Base-by-base conservation (phyloP, 2,329 filamentous ascomycete genomes). In the Xylariales sp. region DNA sequence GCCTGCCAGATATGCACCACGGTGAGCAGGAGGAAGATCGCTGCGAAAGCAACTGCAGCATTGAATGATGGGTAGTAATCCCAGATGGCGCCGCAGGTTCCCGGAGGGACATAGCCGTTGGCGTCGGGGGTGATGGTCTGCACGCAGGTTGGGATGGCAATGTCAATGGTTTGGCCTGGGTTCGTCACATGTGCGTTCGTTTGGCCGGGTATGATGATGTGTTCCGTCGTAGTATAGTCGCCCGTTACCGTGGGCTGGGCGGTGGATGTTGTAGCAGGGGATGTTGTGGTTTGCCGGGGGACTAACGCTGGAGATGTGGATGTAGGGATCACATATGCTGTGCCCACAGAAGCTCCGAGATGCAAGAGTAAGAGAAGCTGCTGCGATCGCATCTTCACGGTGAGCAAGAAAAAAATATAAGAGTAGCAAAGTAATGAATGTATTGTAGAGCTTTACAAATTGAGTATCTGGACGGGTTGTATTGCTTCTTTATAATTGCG, bases 141-240 rank as follows among this genome's bases (percentile, higher is more conserved):
- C 1, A 57, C 42, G 41, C 63, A 66, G 4, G 62, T 66, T 11
- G 61, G 62, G 2, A 56, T 29, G 7, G 45, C 49, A 2, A 62
- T 43, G 16, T 51, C 32, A 18, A 62, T 53, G 2, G 60, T 65
- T 20, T 57, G 52, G 4, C 40, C 56, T 3, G 60, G 51, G 13
- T 56, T 43, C 0, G 50, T 58, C 14, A 49, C 47, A 14, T 54
- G 40, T 4, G 31, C 44, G 37, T 56, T 48, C n/a, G 56, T 58
- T 7, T 52, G 33, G 7, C 55, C 56, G 1, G 44, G 33, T 8
- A 56, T 49, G 12, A 45, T 54, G 43, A 61, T 43, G 38, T 51
- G 38, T 6, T 58, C 34, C 2, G 59, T 61, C 6, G 51, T 53
- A 16, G 53, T 49, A 41, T 59, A 62, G 19, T 38, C 45, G 12